phyloP scores from a whole-genome alignment of 805 yeast species.

The Starmerella khaoyaiensis region DNA sequence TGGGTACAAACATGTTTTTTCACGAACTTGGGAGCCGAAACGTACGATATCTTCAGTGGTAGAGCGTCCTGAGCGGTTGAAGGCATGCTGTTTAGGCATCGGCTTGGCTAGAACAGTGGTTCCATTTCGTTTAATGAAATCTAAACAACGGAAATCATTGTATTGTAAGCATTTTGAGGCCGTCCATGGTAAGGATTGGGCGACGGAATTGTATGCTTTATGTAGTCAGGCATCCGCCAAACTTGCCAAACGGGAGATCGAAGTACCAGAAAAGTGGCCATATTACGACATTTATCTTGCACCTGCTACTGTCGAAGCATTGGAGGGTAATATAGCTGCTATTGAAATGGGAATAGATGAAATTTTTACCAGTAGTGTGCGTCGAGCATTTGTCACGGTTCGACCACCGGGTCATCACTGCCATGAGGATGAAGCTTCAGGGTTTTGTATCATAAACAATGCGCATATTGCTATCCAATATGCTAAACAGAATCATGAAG shows the following conservation, averaged over 20 bases:
- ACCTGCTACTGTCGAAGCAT: slow-evolving; percentile 51
- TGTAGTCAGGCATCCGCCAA: slow-evolving; percentile 48
- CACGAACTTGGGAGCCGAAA: slow-evolving; percentile 65
- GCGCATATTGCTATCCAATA: slow-evolving; percentile 73
- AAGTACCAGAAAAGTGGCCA: slow-evolving; percentile 73
- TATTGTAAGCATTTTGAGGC: slow-evolving; percentile 45
- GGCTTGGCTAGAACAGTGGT: slow-evolving; percentile 59
- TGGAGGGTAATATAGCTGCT: slow-evolving; percentile 68
- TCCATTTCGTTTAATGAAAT: slow-evolving; percentile 34
- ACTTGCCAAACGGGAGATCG: slow-evolving; percentile 42
- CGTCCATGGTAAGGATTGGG: slow-evolving; percentile 71
- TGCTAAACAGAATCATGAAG: slow-evolving; percentile 46
- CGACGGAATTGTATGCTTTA: slow-evolving; percentile 41
- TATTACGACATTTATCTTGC: slow-evolving; percentile 69
- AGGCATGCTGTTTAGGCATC: slow-evolving; percentile 67
- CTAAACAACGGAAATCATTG: slow-evolving; percentile 36
- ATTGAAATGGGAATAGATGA: slow-evolving; percentile 58
- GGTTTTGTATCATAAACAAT: slow-evolving; percentile 69
- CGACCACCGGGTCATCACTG: slow-evolving; percentile 85
- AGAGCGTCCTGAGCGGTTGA: slow-evolving; percentile 68
- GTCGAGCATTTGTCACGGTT: slow-evolving; percentile 50
- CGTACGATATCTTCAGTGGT: slow-evolving; percentile 54
- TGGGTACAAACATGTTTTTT: slow-evolving; percentile 58
- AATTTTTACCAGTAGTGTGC: slow-evolving; percentile 28
- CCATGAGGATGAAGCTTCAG: slow-evolving; percentile 71